Base-by-base conservation (phyloP, 495 filamentous ascomycete species). In the Penicillium psychrofluorescens region DNA sequence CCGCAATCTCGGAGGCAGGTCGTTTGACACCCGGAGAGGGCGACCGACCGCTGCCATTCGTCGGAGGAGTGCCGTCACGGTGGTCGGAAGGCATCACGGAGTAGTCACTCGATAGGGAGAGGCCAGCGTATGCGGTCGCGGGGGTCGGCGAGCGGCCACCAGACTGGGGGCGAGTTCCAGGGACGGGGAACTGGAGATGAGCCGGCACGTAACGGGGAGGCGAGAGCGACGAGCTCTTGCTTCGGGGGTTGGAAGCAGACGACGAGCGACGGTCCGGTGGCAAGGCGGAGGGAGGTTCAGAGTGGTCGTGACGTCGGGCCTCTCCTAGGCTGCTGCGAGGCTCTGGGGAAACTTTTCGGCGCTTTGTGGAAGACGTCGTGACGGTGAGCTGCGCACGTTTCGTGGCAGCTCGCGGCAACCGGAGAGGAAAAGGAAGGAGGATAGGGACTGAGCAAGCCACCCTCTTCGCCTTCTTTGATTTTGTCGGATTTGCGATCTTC, bases 321-420 rank as follows among this genome's bases (percentile, higher is more conserved):
- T 49, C 62, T 65, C 59, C 67, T 61, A 53, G 67, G 56, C 53
- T 73, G 59, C 55, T 63, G 54, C 58, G 57, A 61, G 73, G 71
- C 62, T 76, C 77, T 55, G 76, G 57, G 40, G 57, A 80, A 67
- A 90, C 77, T 77, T 85, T 89, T 65, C 88, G 78, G 81, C 88
- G 89, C 84, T 94, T 94, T 75, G 76, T 76, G 70, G 84, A 86
- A 80, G 86, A 86, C 86, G 85, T 90, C 62, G 77, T 90, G 85
- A 78, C 78, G 67, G 75, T 70, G 84, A 86, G 84, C 84, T 85
- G 83, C 81, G 56, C 69, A 68, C 63, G 56, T 54, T 48, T 53
- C 51, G 67, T 66, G 65, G 67, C 70, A 73, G 70, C 70, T 73
- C 70, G 55, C 53, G 61, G 59, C 51, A 64, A 54, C 32, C 13